Evolutionary conservation across 1,139 yeast genomes (phyloP).

Genomic region (Saccharomycopsis hybrid): DNA sequence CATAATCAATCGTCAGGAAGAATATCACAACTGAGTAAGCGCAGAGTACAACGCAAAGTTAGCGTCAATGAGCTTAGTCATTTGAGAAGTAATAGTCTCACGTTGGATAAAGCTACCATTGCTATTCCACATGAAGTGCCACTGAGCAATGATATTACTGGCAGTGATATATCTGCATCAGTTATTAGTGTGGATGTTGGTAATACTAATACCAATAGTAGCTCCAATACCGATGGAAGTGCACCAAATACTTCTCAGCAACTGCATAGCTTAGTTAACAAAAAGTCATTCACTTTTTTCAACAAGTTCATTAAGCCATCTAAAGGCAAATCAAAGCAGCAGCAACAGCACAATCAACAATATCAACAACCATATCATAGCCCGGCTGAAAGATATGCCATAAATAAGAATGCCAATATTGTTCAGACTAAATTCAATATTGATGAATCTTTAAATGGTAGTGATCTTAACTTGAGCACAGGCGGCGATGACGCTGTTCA

Average conservation of each 20-base stretch:
- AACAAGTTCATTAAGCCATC: constrained; percentile 11
- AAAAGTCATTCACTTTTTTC: constrained; percentile 17
- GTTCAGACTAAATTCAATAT: constrained; percentile 7
- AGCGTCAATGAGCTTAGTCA: constrained; percentile 17
- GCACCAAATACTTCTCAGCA: neutral
- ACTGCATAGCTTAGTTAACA: neutral
- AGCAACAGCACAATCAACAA: neutral
- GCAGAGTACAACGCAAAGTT: constrained; percentile 10
- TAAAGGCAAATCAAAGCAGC: neutral
- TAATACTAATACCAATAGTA: neutral
- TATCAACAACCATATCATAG: neutral
- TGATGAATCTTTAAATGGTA: constrained; percentile 3
- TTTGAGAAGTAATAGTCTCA: constrained; percentile 16
- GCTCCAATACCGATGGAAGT: neutral
- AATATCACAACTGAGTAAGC: neutral
- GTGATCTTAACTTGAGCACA: constrained; percentile 2
- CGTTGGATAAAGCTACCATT: neutral
- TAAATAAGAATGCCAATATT: constrained; percentile 8
- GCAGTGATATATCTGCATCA: no score
- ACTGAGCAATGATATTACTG: no score
- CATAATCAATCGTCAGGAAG: neutral
- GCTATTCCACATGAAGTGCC: neutral
- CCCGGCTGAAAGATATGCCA: constrained; percentile 6
- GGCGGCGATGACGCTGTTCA: neutral
- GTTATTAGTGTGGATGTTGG: neutral